These are phyloP conservation scores for Vitellaria paradoxa DNA, from an alignment of 179 eudicot species.

Conservation along the genomic window DNA sequence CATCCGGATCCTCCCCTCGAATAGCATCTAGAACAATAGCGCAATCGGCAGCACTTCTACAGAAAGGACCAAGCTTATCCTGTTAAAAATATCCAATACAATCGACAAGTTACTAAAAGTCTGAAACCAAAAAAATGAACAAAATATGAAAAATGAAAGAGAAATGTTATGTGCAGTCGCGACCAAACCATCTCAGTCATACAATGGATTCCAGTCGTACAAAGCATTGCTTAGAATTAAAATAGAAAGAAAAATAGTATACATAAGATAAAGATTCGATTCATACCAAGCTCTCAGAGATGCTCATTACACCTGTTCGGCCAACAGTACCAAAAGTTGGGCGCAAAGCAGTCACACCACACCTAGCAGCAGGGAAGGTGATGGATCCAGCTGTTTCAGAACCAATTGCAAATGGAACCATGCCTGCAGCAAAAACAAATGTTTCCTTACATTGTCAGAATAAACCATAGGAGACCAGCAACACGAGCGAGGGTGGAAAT, in stretches of 20 bases:
- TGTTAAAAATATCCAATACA: conserved; percentile 20
- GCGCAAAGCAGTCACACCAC: conserved; percentile 88
- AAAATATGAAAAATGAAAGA: background rate
- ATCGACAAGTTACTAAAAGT: background rate
- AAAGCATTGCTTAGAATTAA: too few species aligned
- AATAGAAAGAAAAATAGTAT: background rate
- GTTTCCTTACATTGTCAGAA: background rate
- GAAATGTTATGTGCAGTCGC: background rate
- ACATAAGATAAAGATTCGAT: background rate
- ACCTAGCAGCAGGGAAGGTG: conserved; percentile 86
- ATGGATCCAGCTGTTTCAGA: conserved; percentile 95
- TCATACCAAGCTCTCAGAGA: conserved; percentile 88
- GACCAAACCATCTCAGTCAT: too few species aligned
- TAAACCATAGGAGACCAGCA: too few species aligned
- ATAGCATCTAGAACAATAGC: conserved; percentile 65
- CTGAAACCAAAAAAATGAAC: background rate
- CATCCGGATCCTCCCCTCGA: conserved; percentile 83
- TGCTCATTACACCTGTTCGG: conserved; percentile 89
- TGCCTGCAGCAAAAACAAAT: conserved; percentile 35
- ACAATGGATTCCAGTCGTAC: too few species aligned
- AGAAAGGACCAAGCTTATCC: conserved; percentile 97
- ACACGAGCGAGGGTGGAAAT: too few species aligned
- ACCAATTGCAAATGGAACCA: conserved; percentile 96
- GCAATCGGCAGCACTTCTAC: conserved; percentile 86
- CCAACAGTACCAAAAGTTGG: conserved; percentile 91